A percentile compares a stretch with the other conserved stretches of the same genome.
Conservation (phyloP, 129 eudicot genomes). For the Cynara cardunculus region DNA sequence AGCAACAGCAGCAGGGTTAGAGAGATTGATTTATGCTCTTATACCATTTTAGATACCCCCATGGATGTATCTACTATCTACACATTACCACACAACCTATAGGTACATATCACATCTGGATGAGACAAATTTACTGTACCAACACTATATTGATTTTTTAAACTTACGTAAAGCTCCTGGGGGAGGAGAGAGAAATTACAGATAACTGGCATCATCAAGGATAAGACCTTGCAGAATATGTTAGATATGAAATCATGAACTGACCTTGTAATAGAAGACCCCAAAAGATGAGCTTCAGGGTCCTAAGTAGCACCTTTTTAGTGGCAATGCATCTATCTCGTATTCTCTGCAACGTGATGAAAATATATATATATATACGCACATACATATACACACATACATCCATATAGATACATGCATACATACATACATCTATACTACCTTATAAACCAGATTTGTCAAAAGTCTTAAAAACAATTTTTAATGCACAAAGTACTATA, state of each 20-base stretch:
- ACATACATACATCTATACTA: too few relatives aligned
- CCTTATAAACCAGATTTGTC: too few relatives aligned
- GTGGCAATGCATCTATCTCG: constrained; percentile 44
- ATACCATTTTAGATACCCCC: neutral
- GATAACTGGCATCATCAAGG: neutral
- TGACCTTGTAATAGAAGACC: constrained; percentile 81
- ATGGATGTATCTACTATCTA: neutral
- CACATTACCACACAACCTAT: too few relatives aligned
- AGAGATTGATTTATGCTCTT: neutral
- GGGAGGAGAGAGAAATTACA: too few relatives aligned
- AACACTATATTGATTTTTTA: too few relatives aligned
- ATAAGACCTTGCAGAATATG: neutral
- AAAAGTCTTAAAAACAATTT: too few relatives aligned
- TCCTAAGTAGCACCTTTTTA: constrained; percentile 65
- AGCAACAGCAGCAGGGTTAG: neutral
- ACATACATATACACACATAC: neutral
- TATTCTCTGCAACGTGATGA: constrained; percentile 39
- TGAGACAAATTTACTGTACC: too few relatives aligned
- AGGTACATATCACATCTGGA: too few relatives aligned
- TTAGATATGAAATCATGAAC: constrained; percentile 11
- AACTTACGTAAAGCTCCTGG: too few relatives aligned
- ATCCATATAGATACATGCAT: neutral
- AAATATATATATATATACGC: neutral
- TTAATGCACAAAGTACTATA: too few relatives aligned
- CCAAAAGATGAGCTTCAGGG: constrained; percentile 74